Base-by-base conservation (phyloP, 139 green algal genomes). In the Picochlorum sp. region DNA sequence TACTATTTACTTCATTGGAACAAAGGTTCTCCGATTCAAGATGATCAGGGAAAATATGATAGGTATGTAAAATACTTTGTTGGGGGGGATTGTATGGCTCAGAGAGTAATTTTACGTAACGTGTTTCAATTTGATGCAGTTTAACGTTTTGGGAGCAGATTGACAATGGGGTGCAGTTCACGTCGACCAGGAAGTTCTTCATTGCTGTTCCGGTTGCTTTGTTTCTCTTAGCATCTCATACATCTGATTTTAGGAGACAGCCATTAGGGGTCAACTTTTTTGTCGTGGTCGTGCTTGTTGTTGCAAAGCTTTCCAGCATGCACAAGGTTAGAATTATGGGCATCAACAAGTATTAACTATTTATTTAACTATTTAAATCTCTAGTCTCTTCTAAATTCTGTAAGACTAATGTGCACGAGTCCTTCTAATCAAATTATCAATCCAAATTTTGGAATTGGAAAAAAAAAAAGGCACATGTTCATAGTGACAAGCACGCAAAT, bases 141-240 rank as follows among this genome's bases (percentile, higher is more conserved):
- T 53, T 89, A 12, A 96, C 89, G 0, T 93, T 96, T 52, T 96
- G 89, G 89, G 89, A 96, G 76, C 79, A 86, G 50, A 59, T 86
- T 4, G 77, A 85, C 28, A 73, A 76, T 30, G 79, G 79, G 12
- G 66, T 82, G 24, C 79, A 85, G 54, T 63, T 74, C 65, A 95
- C 89, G 0, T 53, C 55, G 39, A 95, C 82, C 33, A 70, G 89
- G 16, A 95, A 95, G 57, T 88, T 96, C 51, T 85, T 96, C 59
- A 91, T 79, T 0, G 68, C 77, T 2, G 72, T 94, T 45, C 89
- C 89, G 0, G 76, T 95, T 0, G 63, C 80, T 0, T 64, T 90
- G 9, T 95, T 95, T 54, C 36, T 93, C 47, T 69, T 94, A 36
- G 88, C 88, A 0, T 88, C 81, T 2, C 80, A 95, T 50, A 77